Evolutionary conservation across 768 basidiomycete genomes (phyloP).

Genomic region (Kwoniella sp.): DNA sequence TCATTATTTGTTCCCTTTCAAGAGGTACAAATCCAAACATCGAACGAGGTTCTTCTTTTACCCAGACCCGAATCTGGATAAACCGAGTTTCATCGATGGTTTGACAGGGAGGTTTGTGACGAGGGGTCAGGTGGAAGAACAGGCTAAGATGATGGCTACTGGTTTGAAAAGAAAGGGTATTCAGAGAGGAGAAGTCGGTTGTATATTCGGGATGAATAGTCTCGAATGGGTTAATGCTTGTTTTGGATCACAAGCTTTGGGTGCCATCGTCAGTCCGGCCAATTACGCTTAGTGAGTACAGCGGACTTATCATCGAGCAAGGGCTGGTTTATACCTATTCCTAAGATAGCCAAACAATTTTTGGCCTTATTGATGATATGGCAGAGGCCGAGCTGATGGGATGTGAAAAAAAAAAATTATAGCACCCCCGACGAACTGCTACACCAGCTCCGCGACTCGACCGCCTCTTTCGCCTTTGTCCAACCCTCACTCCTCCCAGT

Average conservation of each 20-base stretch:
- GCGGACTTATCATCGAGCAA: no score
- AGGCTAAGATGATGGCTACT: slow-evolving; percentile 64
- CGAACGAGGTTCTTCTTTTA: slow-evolving; percentile 19
- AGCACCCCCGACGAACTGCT: slow-evolving; percentile 71
- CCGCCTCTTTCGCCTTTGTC: slow-evolving; percentile 66
- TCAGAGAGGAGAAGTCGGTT: slow-evolving; percentile 63
- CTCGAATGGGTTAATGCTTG: slow-evolving; percentile 60
- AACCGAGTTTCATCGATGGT: slow-evolving; percentile 70
- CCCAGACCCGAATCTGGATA: slow-evolving; percentile 38
- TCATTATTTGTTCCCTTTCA: slow-evolving; percentile 44
- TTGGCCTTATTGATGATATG: no score
- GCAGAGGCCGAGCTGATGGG: no score
- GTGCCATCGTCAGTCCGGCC: slow-evolving; percentile 69
- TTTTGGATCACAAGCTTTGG: slow-evolving; percentile 62
- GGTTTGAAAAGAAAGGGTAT: slow-evolving; percentile 61
- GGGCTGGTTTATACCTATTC: no score
- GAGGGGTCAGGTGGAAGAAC: slow-evolving; percentile 62
- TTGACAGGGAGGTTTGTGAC: slow-evolving; percentile 63
- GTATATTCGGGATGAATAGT: slow-evolving; percentile 68
- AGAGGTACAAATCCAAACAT: slow-evolving; percentile 20
- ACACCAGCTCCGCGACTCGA: slow-evolving; percentile 71
- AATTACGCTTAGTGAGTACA: slow-evolving; percentile 57
- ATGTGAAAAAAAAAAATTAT: no score
- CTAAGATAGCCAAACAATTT: no score
- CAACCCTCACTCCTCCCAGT: slow-evolving; percentile 65